Percentiles rank a stretch among this genome's conserved stretches.
Conservation (phyloP, 2,329 filamentous ascomycete species). For the Zymoseptoria brevis region DNA sequence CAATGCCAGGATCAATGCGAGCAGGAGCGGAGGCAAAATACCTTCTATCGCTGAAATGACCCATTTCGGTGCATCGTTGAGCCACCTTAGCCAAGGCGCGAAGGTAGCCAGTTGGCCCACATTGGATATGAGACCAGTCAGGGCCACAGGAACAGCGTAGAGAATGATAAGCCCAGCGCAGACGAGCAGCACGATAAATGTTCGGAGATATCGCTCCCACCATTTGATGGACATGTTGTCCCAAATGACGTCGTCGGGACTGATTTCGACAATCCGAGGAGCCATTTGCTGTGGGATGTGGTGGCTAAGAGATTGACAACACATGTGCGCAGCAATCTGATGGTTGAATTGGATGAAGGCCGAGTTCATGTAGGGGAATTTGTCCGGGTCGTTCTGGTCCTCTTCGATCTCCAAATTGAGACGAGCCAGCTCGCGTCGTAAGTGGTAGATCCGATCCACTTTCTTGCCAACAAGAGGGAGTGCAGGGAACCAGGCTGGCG, state of each 20-base stretch:
- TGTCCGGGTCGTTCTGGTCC: constrained; percentile 77
- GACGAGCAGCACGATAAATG: constrained; percentile 54
- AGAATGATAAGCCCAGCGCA: constrained; percentile 72
- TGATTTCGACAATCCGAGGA: constrained; percentile 85
- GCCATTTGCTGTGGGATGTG: constrained; percentile 91
- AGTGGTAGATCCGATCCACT: constrained; percentile 91
- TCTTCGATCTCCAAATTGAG: constrained; percentile 87
- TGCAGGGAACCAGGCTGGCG: constrained; percentile 62
- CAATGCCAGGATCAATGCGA: constrained; percentile 70
- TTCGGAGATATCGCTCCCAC: constrained; percentile 81
- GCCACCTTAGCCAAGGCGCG: constrained; percentile 62
- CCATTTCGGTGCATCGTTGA: constrained; percentile 53
- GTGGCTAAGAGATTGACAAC: constrained; percentile 83
- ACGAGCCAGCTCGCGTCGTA: constrained; percentile 74
- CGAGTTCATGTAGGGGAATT: constrained; percentile 86
- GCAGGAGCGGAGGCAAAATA: constrained; percentile 71
- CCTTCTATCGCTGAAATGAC: constrained; percentile 68
- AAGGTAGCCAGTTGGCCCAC: constrained; percentile 59
- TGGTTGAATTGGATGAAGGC: constrained; percentile 99
- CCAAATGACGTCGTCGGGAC: constrained; percentile 88
- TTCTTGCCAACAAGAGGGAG: constrained; percentile 78
- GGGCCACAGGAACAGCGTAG: constrained; percentile 85
- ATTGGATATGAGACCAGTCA: constrained; percentile 75
- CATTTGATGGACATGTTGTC: constrained; percentile 93
- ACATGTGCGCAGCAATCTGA: constrained; percentile 96